A percentile compares a stretch with the other conserved stretches of the same genome.
These are phyloP conservation scores for Candolleomyces eurysporus DNA, from an alignment of 768 basidiomycete species.

Conservation along the genomic window DNA sequence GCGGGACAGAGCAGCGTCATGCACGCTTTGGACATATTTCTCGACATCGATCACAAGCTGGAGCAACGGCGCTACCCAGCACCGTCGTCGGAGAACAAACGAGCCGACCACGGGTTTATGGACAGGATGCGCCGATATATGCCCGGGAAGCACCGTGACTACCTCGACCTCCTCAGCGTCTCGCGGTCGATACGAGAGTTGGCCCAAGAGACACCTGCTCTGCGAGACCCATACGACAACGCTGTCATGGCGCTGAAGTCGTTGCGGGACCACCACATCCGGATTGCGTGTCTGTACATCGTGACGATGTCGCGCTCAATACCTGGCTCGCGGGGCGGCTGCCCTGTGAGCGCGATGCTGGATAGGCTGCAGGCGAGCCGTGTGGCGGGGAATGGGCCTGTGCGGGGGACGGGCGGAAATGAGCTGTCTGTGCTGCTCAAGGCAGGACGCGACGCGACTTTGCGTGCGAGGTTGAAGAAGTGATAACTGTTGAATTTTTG, in stretches of 20 bases:
- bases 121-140: slow-evolving; percentile 93
- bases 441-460: slow-evolving; percentile 85
- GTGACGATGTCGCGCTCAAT: slow-evolving; percentile 75
- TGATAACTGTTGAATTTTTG: slow-evolving; percentile 20
- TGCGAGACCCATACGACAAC: slow-evolving; percentile 75
- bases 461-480: slow-evolving; percentile 52
- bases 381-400: slow-evolving; percentile 44
- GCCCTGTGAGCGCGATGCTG: slow-evolving; percentile 57
- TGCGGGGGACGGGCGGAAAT: slow-evolving; percentile 89
- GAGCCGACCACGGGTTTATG: slow-evolving; percentile 79
- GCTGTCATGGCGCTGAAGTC: slow-evolving; percentile 78
- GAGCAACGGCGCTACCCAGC: slow-evolving; percentile 64
- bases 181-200: slow-evolving; percentile 63
- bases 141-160: slow-evolving; percentile 88
- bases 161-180: slow-evolving; percentile 65
- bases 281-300: slow-evolving; percentile 84
- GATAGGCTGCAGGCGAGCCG: slow-evolving; percentile 41
- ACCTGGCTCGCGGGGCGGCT: slow-evolving; percentile 43
- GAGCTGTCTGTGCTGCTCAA: slow-evolving; percentile 81
- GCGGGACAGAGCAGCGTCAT: slow-evolving; percentile 94
- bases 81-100: slow-evolving; percentile 64
- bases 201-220: slow-evolving; percentile 52
- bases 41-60: slow-evolving; percentile 87
- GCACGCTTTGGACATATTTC: slow-evolving; percentile 81
- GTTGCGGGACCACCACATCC: slow-evolving; percentile 86